These are phyloP conservation scores for Ceratobasidium sp. DNA, from an alignment of 1,284 basidiomycete genomes.

Conservation along the genomic window DNA sequence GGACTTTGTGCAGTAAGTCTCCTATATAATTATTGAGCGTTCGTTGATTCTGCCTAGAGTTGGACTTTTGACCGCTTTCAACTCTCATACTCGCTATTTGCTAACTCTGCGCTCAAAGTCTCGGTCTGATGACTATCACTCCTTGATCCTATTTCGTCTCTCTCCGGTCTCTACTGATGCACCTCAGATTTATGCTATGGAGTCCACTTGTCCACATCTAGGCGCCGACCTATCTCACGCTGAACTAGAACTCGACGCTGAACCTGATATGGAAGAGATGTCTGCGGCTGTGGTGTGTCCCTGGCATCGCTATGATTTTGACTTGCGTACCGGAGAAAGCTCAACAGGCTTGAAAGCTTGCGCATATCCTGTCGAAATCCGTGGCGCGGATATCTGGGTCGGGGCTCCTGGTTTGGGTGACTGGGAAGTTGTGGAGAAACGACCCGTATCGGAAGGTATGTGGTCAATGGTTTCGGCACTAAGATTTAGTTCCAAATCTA, in stretches of 20 bases:
- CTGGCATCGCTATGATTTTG: slow-evolving; percentile 88
- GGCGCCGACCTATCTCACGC: slow-evolving; percentile 88
- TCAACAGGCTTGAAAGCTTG: slow-evolving; percentile 85
- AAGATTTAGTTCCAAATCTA: neutral
- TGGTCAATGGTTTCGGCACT: neutral
- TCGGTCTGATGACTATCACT: slow-evolving; percentile 70
- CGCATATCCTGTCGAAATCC: slow-evolving; percentile 77
- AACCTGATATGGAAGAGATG: slow-evolving; percentile 63
- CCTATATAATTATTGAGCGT: neutral
- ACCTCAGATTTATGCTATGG: slow-evolving; percentile 85
- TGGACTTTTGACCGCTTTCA: slow-evolving; percentile 64
- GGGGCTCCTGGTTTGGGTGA: slow-evolving; percentile 71
- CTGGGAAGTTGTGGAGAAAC: slow-evolving; percentile 82
- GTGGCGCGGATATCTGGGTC: slow-evolving; percentile 72
- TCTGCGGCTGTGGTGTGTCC: slow-evolving; percentile 78
- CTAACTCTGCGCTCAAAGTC: slow-evolving; percentile 75
- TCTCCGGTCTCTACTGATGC: slow-evolving; percentile 57
- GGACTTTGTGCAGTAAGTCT: slow-evolving; percentile 29
- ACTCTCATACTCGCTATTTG: slow-evolving; percentile 77
- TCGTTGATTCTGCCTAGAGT: slow-evolving; percentile 60
- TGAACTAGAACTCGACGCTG: slow-evolving; percentile 70
- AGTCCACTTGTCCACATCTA: slow-evolving; percentile 86
- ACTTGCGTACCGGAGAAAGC: slow-evolving; percentile 77
- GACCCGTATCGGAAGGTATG: slow-evolving; percentile 86
- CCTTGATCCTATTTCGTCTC: slow-evolving; percentile 79